Percentiles rank a stretch among this genome's conserved stretches.
Conservation (phyloP, 2,329 filamentous ascomycete species). For the Zymoseptoria pseudotritici region DNA sequence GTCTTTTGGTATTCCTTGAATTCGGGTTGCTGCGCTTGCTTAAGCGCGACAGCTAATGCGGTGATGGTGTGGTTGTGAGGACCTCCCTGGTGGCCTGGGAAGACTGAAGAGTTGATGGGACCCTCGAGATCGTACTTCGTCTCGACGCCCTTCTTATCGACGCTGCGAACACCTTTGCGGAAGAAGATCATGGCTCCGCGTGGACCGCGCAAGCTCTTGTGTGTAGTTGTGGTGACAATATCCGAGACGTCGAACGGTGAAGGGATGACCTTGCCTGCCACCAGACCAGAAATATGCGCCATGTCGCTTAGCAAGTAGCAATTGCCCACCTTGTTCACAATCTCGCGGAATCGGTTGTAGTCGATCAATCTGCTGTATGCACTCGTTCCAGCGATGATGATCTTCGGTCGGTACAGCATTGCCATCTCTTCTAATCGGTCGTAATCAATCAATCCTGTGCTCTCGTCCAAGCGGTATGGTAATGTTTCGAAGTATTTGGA, state of each 20-base stretch:
- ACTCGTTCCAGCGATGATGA: constrained; percentile 88
- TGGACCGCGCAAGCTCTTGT: constrained; percentile 93
- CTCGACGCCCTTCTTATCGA: constrained; percentile 76
- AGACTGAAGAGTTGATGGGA: constrained; percentile 93
- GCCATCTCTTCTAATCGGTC: constrained; percentile 82
- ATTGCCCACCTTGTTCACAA: constrained; percentile 74
- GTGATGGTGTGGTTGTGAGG: constrained; percentile 99
- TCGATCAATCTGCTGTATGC: constrained; percentile 95
- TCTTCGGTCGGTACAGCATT: constrained; percentile 84
- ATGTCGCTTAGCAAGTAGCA: constrained; percentile 94
- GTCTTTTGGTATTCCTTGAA: constrained; percentile 90
- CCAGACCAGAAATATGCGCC: constrained; percentile 91
- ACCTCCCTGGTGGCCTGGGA: constrained; percentile 95
- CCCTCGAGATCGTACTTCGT: constrained; percentile 83
- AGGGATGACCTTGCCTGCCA: constrained; percentile 85
- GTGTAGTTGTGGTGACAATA: constrained; percentile 94
- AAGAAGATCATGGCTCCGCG: constrained; percentile 98
- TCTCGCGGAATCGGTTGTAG: constrained; percentile 84
- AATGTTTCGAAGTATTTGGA: constrained; percentile 99
- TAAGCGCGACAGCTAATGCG: constrained; percentile 84
- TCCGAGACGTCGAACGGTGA: constrained; percentile 85
- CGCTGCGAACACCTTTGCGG: constrained; percentile 79
- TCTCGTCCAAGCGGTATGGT: constrained; percentile 84
- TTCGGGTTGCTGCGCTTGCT: constrained; percentile 81
- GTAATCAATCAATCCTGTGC: constrained; percentile 93